These are phyloP conservation scores for Neoarthrinium moseri DNA, from an alignment of 2,329 filamentous ascomycete genomes.

Conservation along the genomic window DNA sequence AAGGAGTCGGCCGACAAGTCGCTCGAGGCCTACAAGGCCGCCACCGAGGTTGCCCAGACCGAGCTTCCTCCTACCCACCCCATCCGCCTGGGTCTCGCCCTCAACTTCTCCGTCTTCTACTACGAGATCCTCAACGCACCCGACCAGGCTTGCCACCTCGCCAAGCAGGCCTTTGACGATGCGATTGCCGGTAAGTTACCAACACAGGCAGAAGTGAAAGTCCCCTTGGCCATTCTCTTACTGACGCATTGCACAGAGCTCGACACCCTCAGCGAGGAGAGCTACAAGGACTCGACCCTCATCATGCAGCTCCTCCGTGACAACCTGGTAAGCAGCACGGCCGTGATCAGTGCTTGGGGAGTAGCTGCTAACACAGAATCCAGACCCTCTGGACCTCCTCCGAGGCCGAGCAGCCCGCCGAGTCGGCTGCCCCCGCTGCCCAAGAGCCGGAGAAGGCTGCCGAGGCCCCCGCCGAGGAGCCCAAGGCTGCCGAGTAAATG, in stretches of 20 bases:
- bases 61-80: slow-evolving; percentile 90
- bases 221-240: slow-evolving; percentile 1
- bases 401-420: slow-evolving; percentile 76
- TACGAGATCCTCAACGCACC: slow-evolving; percentile 99
- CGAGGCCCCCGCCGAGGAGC: slow-evolving; percentile 60
- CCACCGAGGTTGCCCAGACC: slow-evolving; percentile 85
- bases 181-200: slow-evolving; percentile 72
- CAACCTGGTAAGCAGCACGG: slow-evolving; percentile 83
- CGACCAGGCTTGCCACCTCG: slow-evolving; percentile 96
- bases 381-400: slow-evolving; percentile 99
- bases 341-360: not conserved
- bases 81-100: slow-evolving; percentile 85
- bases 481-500: slow-evolving; percentile 65
- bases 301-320: slow-evolving; percentile 99
- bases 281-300: slow-evolving; percentile 98
- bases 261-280: slow-evolving; percentile 95
- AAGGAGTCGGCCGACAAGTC: slow-evolving; percentile 93
- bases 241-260: slow-evolving; percentile 62
- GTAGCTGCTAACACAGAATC: slow-evolving; percentile 26
- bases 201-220: not conserved
- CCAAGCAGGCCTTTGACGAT: slow-evolving; percentile 94
- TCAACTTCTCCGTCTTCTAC: slow-evolving; percentile 99
- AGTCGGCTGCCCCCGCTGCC: slow-evolving; percentile 52
- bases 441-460: slow-evolving; percentile 58
- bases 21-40: slow-evolving; percentile 94